Evolutionary conservation across 805 yeast species (phyloP).

Genomic region (Kodamaea laetipori): DNA sequence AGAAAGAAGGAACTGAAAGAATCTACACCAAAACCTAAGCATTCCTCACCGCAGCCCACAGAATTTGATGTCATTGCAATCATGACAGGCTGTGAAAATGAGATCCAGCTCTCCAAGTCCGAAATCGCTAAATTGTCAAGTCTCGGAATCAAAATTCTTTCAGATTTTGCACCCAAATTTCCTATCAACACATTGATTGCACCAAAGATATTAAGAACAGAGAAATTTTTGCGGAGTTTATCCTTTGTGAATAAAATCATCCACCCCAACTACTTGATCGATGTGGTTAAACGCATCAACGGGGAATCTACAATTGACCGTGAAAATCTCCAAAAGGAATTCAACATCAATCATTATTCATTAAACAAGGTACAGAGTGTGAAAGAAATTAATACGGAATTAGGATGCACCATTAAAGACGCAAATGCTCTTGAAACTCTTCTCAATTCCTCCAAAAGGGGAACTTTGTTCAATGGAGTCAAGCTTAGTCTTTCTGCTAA

Average conservation of each 20-base stretch:
- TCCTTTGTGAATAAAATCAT: slow-evolving; percentile 56
- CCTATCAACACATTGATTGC: slow-evolving; percentile 60
- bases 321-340: slow-evolving; percentile 20
- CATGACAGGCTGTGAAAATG: slow-evolving; percentile 66
- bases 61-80: slow-evolving; percentile 50
- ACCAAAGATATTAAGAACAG: slow-evolving; percentile 82
- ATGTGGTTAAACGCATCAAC: slow-evolving; percentile 34
- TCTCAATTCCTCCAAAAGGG: slow-evolving; percentile 23
- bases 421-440: slow-evolving; percentile 22
- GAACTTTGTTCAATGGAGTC: slow-evolving; percentile 49
- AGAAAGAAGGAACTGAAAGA: slow-evolving; percentile 11
- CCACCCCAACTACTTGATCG: slow-evolving; percentile 55
- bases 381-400: slow-evolving; percentile 34
- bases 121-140: slow-evolving; percentile 47
- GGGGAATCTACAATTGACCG: slow-evolving; percentile 5
- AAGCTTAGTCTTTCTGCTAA: slow-evolving; percentile 56
- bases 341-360: slow-evolving; percentile 32
- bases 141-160: slow-evolving; percentile 60
- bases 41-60: slow-evolving; percentile 8
- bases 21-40: slow-evolving; percentile 19
- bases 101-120: slow-evolving; percentile 36
- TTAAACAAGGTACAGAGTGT: slow-evolving; percentile 35
- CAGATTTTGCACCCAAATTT: slow-evolving; percentile 45
- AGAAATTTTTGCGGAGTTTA: slow-evolving; percentile 75
- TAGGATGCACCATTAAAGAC: slow-evolving; percentile 23